Evolutionary conservation across 163 green algal genomes (phyloP), one percentile per base, ranked within the genome.

Genomic region (Picocystis sp.): DNA sequence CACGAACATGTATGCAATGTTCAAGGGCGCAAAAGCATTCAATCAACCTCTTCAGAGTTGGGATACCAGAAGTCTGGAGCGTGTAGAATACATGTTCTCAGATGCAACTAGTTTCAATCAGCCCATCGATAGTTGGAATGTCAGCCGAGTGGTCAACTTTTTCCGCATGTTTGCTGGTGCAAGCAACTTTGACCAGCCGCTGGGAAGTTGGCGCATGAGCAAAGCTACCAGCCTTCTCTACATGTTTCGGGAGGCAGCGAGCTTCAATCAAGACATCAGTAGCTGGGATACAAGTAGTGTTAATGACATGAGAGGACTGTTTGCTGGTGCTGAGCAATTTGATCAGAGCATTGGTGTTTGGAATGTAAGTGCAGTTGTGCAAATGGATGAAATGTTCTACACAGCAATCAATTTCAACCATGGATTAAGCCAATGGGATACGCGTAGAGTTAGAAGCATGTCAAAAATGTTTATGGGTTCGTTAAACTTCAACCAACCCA

Each of bases 101-200:
- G 22, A 23, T 24, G 55, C 55, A 8, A 33, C 19, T 12, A 22
- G 11, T 11, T 62, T 62, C 55, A 57, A 62, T 33, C 45, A 57
- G 48, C 10, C 22, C 11, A 21, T 62, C n/a, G 22, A 14, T 8
- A 25, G 15, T 1, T 62, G 47, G 55, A 34, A 62, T 47, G 22
- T 21, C 2, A 43, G 15, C 11, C 48, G 14, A 8, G 55, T 62
- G 13, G 55, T 34, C 3, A 19, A 62, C 45, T 56, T 62, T 47
- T n/a, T 19, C 29, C 35, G 48, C 45, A 62, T 62, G 55, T 58
- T 62, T 25, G 25, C n/a, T 11, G 22, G 48, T n/a, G 21, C 45
- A 10, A 35, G 23, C 43, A 42, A 14, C 19, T 62, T 62, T 47
- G 55, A 62, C 29, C 45, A 58, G 43, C 2, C 21, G 11, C 41